phyloP scores from a whole-genome alignment of 1,139 yeast genomes.

The Suhomyces wounanorum region DNA sequence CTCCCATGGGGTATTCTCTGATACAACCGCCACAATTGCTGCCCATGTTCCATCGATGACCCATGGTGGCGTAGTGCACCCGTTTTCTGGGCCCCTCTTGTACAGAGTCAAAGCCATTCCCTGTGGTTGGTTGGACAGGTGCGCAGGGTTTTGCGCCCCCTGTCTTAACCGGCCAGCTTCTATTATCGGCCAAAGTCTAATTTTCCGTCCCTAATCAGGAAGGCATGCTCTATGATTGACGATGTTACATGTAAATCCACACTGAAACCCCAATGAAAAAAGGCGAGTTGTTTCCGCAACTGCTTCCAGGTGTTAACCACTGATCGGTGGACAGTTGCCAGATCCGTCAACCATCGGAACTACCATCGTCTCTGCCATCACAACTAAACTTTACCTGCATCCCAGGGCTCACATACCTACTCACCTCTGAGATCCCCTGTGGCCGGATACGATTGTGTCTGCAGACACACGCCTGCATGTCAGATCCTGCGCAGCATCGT shows the following conservation, averaged over 20 bases:
- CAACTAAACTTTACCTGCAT: not conserved
- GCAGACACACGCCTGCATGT: constrained; percentile 1
- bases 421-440: not conserved
- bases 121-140: not conserved
- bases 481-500: constrained; percentile 1
- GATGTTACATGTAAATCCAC: not conserved
- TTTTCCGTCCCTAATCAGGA: constrained; percentile 1
- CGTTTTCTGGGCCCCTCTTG: not conserved
- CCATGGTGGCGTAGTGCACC: not conserved
- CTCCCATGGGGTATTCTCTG: too few species aligned
- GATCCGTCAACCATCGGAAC: too few species aligned
- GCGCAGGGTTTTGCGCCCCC: not conserved
- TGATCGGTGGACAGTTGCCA: too few species aligned
- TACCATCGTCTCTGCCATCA: too few species aligned
- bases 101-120: not conserved
- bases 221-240: not conserved
- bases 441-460: not conserved
- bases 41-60: not conserved
- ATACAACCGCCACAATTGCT: not conserved
- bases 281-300: not conserved
- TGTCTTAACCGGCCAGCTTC: not conserved
- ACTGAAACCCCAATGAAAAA: not conserved
- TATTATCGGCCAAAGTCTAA: not conserved
- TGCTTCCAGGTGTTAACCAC: not conserved
- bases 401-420: not conserved